Percentiles rank a stretch among this genome's conserved stretches.
phyloP scores from a whole-genome alignment of 768 basidiomycete species.

The Tulasnella sp. region DNA sequence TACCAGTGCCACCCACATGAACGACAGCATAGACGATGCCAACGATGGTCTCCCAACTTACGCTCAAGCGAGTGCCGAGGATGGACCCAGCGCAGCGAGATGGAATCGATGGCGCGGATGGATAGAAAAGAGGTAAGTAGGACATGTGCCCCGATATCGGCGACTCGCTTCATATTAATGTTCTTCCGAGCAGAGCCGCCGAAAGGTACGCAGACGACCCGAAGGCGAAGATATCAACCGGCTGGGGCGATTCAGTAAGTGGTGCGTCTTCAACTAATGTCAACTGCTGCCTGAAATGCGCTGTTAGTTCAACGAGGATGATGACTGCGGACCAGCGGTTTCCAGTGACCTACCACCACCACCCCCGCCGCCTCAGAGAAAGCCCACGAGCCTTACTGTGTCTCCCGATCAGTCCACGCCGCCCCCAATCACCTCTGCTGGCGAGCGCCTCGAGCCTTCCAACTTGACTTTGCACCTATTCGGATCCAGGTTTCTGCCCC shows the following conservation, averaged over 20 bases:
- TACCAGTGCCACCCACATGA: constrained; percentile 3
- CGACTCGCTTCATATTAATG: constrained; percentile 9
- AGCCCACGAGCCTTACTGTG: constrained; percentile 19
- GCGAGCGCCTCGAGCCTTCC: constrained; percentile 34
- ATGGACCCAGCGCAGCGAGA: constrained; percentile 38
- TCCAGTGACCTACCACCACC: constrained; percentile 13
- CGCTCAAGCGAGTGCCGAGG: constrained; percentile 69
- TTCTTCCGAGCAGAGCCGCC: constrained; percentile 48
- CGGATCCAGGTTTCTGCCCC: constrained; percentile 78
- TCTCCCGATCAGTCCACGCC: constrained; percentile 12
- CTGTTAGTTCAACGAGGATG: neutral
- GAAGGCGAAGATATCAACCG: constrained; percentile 47
- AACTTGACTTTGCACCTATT: constrained; percentile 65
- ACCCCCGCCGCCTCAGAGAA: constrained; percentile 24
- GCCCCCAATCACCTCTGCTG: constrained; percentile 34
- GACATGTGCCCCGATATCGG: neutral
- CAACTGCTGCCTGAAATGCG: neutral
- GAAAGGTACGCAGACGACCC: constrained; percentile 64
- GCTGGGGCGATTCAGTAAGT: constrained; percentile 53
- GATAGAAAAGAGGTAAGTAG: constrained; percentile 70
- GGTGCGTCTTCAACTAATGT: constrained; percentile 5
- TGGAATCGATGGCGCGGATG: constrained; percentile 58
- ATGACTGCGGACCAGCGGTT: neutral
- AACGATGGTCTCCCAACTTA: constrained; percentile 64
- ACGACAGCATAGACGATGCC: constrained; percentile 22